A percentile compares a stretch with the other conserved stretches of the same genome.
These are phyloP conservation scores for Epithemia pelagica DNA, from an alignment of 108 stramenopile species.

Conservation along the genomic window DNA sequence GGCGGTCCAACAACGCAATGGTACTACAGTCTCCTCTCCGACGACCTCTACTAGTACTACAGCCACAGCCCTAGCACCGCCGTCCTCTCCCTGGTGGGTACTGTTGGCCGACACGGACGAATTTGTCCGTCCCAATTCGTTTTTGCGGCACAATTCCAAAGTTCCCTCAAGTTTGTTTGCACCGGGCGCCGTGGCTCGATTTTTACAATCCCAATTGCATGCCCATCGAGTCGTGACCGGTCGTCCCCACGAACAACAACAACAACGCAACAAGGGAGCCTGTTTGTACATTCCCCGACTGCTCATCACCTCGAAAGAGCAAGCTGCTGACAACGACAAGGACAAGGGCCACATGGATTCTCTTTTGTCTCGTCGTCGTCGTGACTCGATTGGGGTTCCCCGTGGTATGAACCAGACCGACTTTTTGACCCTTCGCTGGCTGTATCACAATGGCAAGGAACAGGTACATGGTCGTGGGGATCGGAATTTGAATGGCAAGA, in stretches of 20 bases:
- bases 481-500: slow-evolving; percentile 12
- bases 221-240: background rate
- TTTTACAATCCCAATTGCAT: background rate
- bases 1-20: background rate
- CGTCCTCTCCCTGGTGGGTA: slow-evolving; percentile 23
- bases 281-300: background rate
- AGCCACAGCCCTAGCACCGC: no score
- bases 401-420: slow-evolving; percentile 4
- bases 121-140: slow-evolving; percentile 24
- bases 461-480: slow-evolving; percentile 4
- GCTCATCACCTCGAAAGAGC: background rate
- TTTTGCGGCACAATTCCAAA: background rate
- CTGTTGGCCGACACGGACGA: slow-evolving; percentile 41
- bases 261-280: background rate
- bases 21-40: background rate
- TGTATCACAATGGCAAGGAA: slow-evolving; percentile 14
- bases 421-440: slow-evolving; percentile 15
- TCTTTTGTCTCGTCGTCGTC: no score
- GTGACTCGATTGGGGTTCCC: no score
- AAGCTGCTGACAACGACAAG: background rate
- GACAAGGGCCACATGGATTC: no score
- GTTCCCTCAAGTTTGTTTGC: background rate
- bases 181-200: background rate
- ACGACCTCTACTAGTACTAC: background rate
- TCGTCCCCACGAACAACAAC: no score